Percentiles rank a stretch among this genome's conserved stretches.
Evolutionary conservation across 1,139 yeast species (phyloP).

Genomic region (Lodderomyces orthopsilosis): DNA sequence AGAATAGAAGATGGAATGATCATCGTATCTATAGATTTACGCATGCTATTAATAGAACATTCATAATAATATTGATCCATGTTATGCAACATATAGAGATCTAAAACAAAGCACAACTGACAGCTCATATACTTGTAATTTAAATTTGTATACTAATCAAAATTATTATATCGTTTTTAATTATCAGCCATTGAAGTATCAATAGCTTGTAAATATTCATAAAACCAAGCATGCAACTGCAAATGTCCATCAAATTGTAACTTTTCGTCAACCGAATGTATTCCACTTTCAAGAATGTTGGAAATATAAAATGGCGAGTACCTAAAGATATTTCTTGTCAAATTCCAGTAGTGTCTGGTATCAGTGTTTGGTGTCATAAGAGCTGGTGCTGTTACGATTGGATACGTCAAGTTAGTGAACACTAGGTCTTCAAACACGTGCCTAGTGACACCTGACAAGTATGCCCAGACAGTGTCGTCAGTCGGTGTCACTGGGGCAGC

Average conservation of each 20-base stretch:
- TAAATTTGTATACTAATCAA: too few species aligned
- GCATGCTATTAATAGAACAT: too few species aligned
- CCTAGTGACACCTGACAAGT: constrained; percentile 42
- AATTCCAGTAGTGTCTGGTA: constrained; percentile 72
- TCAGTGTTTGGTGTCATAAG: constrained; percentile 83
- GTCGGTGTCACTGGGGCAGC: constrained; percentile 40
- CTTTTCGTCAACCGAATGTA: constrained; percentile 44
- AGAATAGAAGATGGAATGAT: too few species aligned
- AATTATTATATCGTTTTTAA: background rate
- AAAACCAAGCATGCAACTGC: constrained; percentile 42
- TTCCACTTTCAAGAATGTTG: constrained; percentile 20
- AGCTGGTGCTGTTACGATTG: constrained; percentile 60
- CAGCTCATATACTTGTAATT: too few species aligned
- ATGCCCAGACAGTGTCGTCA: constrained; percentile 38
- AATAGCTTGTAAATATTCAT: constrained; percentile 25
- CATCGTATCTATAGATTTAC: too few species aligned
- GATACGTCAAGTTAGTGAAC: constrained; percentile 30
- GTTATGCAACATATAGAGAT: too few species aligned
- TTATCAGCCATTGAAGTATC: constrained; percentile 19
- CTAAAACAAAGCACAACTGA: too few species aligned
- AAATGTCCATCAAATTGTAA: constrained; percentile 37
- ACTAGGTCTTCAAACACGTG: constrained; percentile 44
- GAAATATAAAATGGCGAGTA: constrained; percentile 41
- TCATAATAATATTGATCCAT: too few species aligned
- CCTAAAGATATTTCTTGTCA: constrained; percentile 73